These are phyloP conservation scores for Nitzschia sp. DNA, from an alignment of 108 stramenopile genomes.

Conservation along the genomic window DNA sequence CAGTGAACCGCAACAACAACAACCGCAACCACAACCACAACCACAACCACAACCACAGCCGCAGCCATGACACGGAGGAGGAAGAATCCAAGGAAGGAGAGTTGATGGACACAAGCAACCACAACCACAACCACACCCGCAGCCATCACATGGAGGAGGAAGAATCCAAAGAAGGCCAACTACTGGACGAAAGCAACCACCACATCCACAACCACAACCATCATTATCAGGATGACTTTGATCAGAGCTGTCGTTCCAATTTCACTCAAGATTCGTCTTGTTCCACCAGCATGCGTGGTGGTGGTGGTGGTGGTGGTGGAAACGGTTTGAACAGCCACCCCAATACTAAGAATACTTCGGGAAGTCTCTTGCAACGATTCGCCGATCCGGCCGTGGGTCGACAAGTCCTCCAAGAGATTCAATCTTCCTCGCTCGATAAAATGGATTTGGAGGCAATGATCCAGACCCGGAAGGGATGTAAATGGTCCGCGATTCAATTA, in stretches of 20 bases:
- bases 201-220: no score
- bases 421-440: not conserved
- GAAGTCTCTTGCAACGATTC: slow-evolving; percentile 24
- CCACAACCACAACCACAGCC: not conserved
- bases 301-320: not conserved
- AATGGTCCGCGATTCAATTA: slow-evolving; percentile 40
- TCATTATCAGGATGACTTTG: not conserved
- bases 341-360: no score
- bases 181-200: no score
- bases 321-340: no score
- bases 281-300: not conserved
- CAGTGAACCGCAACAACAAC: no score
- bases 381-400: slow-evolving; percentile 26
- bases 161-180: no score
- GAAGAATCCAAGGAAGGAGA: not conserved
- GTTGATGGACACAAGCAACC: no score
- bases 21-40: not conserved
- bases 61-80: not conserved
- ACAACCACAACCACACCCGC: no score
- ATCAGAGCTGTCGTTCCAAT: not conserved
- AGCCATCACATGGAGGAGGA: no score
- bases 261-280: not conserved
- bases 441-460: slow-evolving; percentile 30
- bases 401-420: slow-evolving; percentile 21
- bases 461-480: slow-evolving; percentile 17